Percentiles rank a stretch among this genome's conserved stretches.
These are phyloP conservation scores for Naganishia sp. DNA, from an alignment of 1,284 basidiomycete species.

Conservation along the genomic window DNA sequence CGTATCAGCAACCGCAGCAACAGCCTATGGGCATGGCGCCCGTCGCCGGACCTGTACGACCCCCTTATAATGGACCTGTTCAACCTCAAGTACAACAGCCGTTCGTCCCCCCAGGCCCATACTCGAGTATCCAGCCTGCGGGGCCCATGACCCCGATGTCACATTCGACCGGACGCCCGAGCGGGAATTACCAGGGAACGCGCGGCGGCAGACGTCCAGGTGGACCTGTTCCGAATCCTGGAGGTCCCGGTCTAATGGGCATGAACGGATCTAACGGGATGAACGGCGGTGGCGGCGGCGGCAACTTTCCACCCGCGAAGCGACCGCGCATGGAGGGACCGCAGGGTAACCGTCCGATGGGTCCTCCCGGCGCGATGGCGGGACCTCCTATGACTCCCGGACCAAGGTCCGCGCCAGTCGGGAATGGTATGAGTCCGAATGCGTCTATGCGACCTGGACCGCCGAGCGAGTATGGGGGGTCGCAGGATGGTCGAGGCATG, in stretches of 20 bases:
- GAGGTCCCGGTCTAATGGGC: conserved; percentile 6
- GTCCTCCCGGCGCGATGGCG: conserved; percentile 33
- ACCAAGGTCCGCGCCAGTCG: conserved; percentile 28
- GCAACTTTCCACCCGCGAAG: conserved; percentile 60
- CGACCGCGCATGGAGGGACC: conserved; percentile 79
- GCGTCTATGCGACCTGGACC: conserved; percentile 18
- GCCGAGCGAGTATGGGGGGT: conserved; percentile 6
- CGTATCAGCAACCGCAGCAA: conserved; percentile 32
- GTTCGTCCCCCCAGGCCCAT: conserved; percentile 25
- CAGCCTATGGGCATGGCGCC: conserved; percentile 18
- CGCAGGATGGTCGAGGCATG: conserved; percentile 3
- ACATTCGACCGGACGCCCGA: background rate
- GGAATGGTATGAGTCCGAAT: conserved; percentile 30
- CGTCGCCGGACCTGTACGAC: conserved; percentile 5
- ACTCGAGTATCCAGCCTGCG: conserved; percentile 34
- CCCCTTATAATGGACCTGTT: conserved; percentile 12
- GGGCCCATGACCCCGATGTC: conserved; percentile 33
- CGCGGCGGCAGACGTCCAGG: conserved; percentile 33
- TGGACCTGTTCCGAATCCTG: conserved; percentile 13
- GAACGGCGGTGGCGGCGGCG: background rate
- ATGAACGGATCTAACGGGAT: background rate
- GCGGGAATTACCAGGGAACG: conserved; percentile 36
- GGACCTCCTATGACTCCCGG: conserved; percentile 28
- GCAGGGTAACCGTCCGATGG: conserved; percentile 36
- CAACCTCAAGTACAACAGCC: conserved; percentile 34